These are phyloP conservation scores for Clarireedia homoeocarpa DNA, from an alignment of 2,329 filamentous ascomycete genomes.

Conservation along the genomic window DNA sequence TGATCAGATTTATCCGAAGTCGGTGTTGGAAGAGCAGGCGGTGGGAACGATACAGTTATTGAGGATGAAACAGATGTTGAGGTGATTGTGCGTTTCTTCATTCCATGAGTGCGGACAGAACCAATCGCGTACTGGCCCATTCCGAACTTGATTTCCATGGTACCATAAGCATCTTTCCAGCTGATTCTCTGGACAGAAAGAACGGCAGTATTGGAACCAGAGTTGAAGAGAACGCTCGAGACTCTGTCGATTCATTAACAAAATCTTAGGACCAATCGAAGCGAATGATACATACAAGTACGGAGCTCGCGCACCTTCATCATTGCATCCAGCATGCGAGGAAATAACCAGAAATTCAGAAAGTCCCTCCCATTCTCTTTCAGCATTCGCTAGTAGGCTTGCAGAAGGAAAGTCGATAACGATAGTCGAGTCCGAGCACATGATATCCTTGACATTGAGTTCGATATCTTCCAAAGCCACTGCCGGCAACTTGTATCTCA, in stretches of 20 bases:
- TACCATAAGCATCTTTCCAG: constrained; percentile 14
- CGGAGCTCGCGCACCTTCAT: neutral
- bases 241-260: neutral
- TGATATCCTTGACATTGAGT: constrained; percentile 2
- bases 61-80: neutral
- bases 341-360: constrained; percentile 3
- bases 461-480: constrained; percentile 17
- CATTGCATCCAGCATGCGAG: constrained; percentile 5
- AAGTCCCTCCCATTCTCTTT: constrained; percentile 1
- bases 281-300: constrained; percentile 3
- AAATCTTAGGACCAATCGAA: neutral
- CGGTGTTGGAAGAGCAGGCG: neutral
- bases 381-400: neutral
- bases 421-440: constrained; percentile 12
- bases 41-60: neutral
- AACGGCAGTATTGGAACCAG: neutral
- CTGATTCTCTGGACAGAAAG: constrained; percentile 7
- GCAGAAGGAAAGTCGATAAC: neutral
- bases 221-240: neutral
- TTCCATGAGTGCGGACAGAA: constrained; percentile 6
- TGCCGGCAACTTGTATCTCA: constrained; percentile 16
- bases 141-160: constrained; percentile 16
- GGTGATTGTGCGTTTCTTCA: neutral
- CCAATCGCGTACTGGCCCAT: constrained; percentile 6
- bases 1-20: neutral